Base-by-base conservation (phyloP, 805 yeast genomes). In the Scheffersomyces stipitis region DNA sequence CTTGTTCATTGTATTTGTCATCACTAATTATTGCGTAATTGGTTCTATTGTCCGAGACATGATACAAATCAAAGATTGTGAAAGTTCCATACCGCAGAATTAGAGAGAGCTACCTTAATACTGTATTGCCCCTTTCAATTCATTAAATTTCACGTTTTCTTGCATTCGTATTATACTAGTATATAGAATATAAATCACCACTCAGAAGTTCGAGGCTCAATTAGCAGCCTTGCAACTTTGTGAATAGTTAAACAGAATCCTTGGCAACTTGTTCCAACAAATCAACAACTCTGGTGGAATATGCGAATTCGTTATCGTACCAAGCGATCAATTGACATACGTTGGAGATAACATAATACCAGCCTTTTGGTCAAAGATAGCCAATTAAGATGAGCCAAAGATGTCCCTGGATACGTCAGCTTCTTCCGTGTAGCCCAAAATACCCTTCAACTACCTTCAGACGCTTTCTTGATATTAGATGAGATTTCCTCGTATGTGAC, bases 261-360 rank as follows among this genome's bases (percentile, higher is more conserved):
- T 48, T 55, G 41, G 61, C 54, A 35, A 58, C 56, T 49, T 51
- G 52, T 48, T 60, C 59, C 48, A 60, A 55, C 50, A 60, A 58
- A 51, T 60, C 65, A 38, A 58, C 62, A 33, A 58, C 64, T 56
- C 65, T 58, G 54, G 60, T 56, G 40, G 65, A 60, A 56, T 60
- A 60, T 40, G 64, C 65, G 52, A 47, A 60, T 42, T 60, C 65
- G 52, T 60, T 60, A 45, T 60, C 65, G 56, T 60, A 60, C 65
- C 65, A 60, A 36, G 65, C 48, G 45, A 60, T 52, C 57, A 60
- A 60, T 60, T 60, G 42, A 58, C 65, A 40, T 58, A 60, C 30
- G 56, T 58, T 38, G 65, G 65, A 37, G 63, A 51, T 51, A 60
- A 58, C 49, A 58, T 53, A 49, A 60, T 60, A 51, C 65, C 65